These are phyloP conservation scores for Torulaspora franciscae DNA, from an alignment of 805 yeast species.

Conservation along the genomic window DNA sequence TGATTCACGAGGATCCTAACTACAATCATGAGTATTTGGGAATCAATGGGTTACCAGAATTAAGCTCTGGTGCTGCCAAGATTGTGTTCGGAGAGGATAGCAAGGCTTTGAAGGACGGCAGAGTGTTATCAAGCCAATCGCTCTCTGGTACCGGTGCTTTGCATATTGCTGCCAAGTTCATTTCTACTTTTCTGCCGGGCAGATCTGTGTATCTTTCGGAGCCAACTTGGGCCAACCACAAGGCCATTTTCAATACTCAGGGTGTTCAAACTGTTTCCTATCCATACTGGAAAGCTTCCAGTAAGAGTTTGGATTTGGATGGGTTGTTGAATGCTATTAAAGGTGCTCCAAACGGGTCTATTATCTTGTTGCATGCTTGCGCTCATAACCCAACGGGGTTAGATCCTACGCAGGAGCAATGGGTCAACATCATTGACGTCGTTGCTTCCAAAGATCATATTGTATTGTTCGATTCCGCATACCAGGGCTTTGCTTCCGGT, in stretches of 20 bases:
- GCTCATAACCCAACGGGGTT: constrained; percentile 98
- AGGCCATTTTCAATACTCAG: constrained; percentile 66
- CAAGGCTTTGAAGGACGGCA: constrained; percentile 48
- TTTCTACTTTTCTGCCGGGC: constrained; percentile 35
- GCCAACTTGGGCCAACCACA: constrained; percentile 99
- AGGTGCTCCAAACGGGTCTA: constrained; percentile 67
- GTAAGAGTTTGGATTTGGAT: constrained; percentile 64
- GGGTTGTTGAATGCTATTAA: constrained; percentile 63
- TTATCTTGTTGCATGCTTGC: constrained; percentile 85
- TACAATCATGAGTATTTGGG: constrained; percentile 86
- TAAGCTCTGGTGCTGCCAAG: constrained; percentile 65
- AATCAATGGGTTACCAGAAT: constrained; percentile 69
- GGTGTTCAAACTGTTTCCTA: constrained; percentile 67
- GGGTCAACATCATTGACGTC: constrained; percentile 65
- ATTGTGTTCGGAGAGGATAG: constrained; percentile 65
- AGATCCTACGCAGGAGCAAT: constrained; percentile 80
- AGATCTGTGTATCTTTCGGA: constrained; percentile 62
- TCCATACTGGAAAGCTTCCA: constrained; percentile 78
- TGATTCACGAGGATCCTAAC: constrained; percentile 51
- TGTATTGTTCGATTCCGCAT: constrained; percentile 88
- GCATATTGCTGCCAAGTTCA: constrained; percentile 69
- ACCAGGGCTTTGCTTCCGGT: constrained; percentile 96
- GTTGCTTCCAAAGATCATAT: constrained; percentile 60
- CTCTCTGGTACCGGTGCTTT: constrained; percentile 95
- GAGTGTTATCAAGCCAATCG: constrained; percentile 82